Evolutionary conservation across 176 grass and related monocot species (phyloP), one percentile per base, ranked within the genome.

Genomic region (Pharus latifolius): DNA sequence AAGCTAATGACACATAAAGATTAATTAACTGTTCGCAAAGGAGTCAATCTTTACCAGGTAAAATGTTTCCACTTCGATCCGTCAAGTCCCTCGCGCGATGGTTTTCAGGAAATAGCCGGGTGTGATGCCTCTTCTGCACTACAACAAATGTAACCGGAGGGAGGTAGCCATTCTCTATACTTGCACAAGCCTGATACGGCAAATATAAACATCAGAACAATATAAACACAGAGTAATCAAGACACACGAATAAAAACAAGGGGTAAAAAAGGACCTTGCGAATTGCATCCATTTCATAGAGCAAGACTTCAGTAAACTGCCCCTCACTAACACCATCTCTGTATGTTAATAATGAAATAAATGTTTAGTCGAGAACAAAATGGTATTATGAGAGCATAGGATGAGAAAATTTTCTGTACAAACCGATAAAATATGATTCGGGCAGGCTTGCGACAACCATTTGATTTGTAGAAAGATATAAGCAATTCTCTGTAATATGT

Each of bases 71-170:
- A 29, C 89, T 93, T 41, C 61, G 67, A 74, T 98, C 94, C 10
- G 41, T 83, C 60, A 70, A 65, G 45, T 78, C 65, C 0, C 75
- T 67, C 0, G 45, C 67, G 24, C 38, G 60, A 74, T 87, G 83
- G 64, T 79, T 53, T 85, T 92, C 87, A 70, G 89, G 89, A 30
- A 98, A 98, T 12, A 90, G 41, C 15, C 87, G 81, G 11, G 89
- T 93, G 78, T 93, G 89, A 77, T 93, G 94, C 78, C 89, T 67
- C 75, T 98, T 98, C 57, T 98, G 94, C 19, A 98, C 94, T 13
- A 98, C 81, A 50, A 98, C 33, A 63, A 90, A 97, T 44, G 94
- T 92, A 18, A 90, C 67, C n/a, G 20, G 74, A 2, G 86, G 89
- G 2, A 87, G 49, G 51, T 92, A 92, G 25, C 44, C 78, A 1